These are phyloP conservation scores for Trichoderma cornu-damae DNA, from an alignment of 2,329 filamentous ascomycete genomes.

Conservation along the genomic window DNA sequence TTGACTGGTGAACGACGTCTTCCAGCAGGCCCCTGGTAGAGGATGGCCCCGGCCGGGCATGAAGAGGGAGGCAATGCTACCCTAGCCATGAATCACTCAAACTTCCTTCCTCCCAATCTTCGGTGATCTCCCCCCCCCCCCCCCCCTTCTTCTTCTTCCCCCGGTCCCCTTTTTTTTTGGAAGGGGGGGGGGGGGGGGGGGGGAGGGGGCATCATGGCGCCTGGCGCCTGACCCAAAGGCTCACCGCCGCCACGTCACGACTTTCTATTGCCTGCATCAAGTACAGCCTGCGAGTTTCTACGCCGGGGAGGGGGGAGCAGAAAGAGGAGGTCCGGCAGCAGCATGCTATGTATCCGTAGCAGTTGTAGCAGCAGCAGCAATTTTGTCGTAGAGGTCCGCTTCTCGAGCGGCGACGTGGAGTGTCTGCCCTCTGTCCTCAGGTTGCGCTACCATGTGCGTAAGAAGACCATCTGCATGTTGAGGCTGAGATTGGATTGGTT, in stretches of 20 bases:
- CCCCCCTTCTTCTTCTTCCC: too few species aligned
- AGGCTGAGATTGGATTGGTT: slow-evolving; percentile 1
- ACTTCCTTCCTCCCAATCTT: slow-evolving; percentile 2
- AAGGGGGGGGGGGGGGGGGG: too few species aligned
- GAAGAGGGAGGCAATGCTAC: slow-evolving; percentile 15
- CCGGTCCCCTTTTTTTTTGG: too few species aligned
- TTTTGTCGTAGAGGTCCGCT: not conserved
- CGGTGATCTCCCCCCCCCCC: slow-evolving; percentile 2
- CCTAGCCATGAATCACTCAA: slow-evolving; percentile 8
- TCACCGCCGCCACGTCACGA: slow-evolving; percentile 20
- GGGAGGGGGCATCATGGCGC: slow-evolving; percentile 6
- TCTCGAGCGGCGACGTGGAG: slow-evolving; percentile 12
- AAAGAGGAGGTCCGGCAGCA: slow-evolving; percentile 5
- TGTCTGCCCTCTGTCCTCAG: not conserved
- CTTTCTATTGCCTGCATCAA: slow-evolving; percentile 3
- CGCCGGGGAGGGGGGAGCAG: not conserved
- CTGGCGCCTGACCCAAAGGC: slow-evolving; percentile 13
- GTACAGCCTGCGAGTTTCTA: slow-evolving; percentile 1
- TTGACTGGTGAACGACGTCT: not conserved
- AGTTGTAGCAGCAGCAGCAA: not conserved
- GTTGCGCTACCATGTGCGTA: not conserved
- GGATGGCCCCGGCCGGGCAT: slow-evolving; percentile 9
- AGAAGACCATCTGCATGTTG: not conserved
- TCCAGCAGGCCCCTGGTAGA: not conserved
- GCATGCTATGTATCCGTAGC: too few species aligned